These are phyloP conservation scores for Verticillium alfalfae DNA, from an alignment of 2,329 filamentous ascomycete genomes.

Conservation along the genomic window DNA sequence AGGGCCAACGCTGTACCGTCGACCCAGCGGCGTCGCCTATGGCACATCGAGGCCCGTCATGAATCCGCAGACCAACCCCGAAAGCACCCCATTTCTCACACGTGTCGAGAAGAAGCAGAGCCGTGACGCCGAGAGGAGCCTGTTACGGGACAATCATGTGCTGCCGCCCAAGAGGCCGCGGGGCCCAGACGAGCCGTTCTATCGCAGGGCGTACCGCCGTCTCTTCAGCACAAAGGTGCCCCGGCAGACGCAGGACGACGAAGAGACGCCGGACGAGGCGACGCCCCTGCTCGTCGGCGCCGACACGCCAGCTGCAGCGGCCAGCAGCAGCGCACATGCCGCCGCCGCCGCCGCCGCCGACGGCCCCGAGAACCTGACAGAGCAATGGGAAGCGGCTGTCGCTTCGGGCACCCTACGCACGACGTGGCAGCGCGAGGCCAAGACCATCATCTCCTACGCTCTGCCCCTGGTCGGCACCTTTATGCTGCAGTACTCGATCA, in stretches of 20 bases:
- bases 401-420: slow-evolving; percentile 76
- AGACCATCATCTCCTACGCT: slow-evolving; percentile 70
- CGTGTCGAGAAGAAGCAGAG: slow-evolving; percentile 51
- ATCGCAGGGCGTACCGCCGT: slow-evolving; percentile 35
- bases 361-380: slow-evolving; percentile 53
- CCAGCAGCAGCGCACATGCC: slow-evolving; percentile 19
- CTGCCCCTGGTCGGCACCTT: slow-evolving; percentile 69
- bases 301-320: not conserved
- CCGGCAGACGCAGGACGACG: slow-evolving; percentile 23
- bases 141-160: slow-evolving; percentile 61
- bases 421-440: slow-evolving; percentile 85
- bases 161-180: slow-evolving; percentile 53
- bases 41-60: slow-evolving; percentile 67
- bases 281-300: slow-evolving; percentile 28
- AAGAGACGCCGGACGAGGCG: slow-evolving; percentile 35
- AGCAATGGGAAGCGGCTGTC: slow-evolving; percentile 83
- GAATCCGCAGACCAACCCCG: slow-evolving; percentile 40
- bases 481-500: slow-evolving; percentile 76
- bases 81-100: slow-evolving; percentile 43
- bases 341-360: slow-evolving; percentile 6
- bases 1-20: slow-evolving; percentile 59
- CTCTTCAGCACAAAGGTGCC: slow-evolving; percentile 54
- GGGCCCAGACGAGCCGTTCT: slow-evolving; percentile 23
- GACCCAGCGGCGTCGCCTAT: slow-evolving; percentile 71
- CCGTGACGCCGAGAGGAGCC: slow-evolving; percentile 51